Conservation (phyloP, 2,329 filamentous ascomycete genomes). For the Penicillium sp. region DNA sequence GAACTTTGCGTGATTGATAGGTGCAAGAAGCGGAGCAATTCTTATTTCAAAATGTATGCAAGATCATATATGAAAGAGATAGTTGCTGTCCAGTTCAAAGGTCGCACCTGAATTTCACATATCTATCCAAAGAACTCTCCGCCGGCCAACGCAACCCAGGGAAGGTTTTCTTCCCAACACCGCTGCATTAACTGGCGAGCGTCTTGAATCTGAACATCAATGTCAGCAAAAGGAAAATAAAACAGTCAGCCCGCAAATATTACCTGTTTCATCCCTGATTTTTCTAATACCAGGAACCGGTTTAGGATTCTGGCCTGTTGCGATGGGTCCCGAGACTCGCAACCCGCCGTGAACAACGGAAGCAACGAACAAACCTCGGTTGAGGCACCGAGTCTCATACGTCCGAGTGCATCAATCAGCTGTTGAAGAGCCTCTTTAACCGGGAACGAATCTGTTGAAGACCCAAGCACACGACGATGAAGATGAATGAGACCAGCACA, state of each 20-base stretch:
- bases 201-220: constrained; percentile 35
- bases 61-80: neutral
- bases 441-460: constrained; percentile 55
- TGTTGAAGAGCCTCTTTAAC: constrained; percentile 65
- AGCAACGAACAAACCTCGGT: constrained; percentile 76
- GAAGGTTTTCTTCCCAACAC: constrained; percentile 39
- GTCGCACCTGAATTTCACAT: neutral
- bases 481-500: constrained; percentile 77
- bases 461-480: constrained; percentile 69
- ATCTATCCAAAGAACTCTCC: constrained; percentile 42
- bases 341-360: constrained; percentile 80
- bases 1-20: neutral
- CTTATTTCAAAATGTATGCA: neutral
- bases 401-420: constrained; percentile 63
- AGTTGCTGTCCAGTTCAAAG: neutral
- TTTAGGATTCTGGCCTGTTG: constrained; percentile 64
- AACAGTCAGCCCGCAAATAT: neutral
- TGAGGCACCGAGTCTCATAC: constrained; percentile 64
- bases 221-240: neutral
- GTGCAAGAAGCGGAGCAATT: neutral
- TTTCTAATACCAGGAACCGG: constrained; percentile 67
- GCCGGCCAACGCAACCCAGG: constrained; percentile 41
- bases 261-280: constrained; percentile 75
- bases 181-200: constrained; percentile 43
- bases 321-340: constrained; percentile 61